A percentile compares a stretch with the other conserved stretches of the same genome.
Evolutionary conservation across 805 yeast species (phyloP).

Genomic region (Alloascoidea africana): DNA sequence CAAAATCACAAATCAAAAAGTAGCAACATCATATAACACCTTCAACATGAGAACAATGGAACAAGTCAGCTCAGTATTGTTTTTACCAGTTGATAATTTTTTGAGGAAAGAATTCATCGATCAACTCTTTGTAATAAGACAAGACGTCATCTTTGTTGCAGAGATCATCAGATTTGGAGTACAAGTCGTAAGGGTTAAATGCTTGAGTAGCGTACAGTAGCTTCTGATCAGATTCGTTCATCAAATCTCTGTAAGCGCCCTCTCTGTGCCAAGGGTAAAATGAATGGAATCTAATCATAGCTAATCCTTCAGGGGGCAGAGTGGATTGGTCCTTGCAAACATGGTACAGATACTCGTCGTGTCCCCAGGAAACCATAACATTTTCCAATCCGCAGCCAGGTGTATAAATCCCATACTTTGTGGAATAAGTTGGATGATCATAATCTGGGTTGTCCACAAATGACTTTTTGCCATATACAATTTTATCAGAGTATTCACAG

Average conservation of each 20-base stretch:
- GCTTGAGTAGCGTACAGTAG: slow-evolving; percentile 39
- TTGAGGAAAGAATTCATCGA: slow-evolving; percentile 40
- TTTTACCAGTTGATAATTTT: too few species aligned
- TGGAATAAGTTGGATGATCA: slow-evolving; percentile 40
- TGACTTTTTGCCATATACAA: slow-evolving; percentile 38
- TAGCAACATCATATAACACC: too few species aligned
- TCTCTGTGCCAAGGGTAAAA: slow-evolving; percentile 53
- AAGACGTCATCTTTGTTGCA: slow-evolving; percentile 30
- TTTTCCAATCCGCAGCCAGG: slow-evolving; percentile 39
- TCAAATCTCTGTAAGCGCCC: slow-evolving; percentile 35
- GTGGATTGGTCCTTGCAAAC: slow-evolving; percentile 37
- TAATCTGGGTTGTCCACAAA: slow-evolving; percentile 47
- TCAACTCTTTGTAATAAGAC: slow-evolving; percentile 34
- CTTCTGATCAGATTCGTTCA: slow-evolving; percentile 36
- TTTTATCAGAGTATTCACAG: slow-evolving; percentile 43
- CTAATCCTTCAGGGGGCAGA: slow-evolving; percentile 38
- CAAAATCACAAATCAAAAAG: too few species aligned
- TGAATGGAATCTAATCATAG: slow-evolving; percentile 47
- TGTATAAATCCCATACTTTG: slow-evolving; percentile 40
- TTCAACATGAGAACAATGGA: too few species aligned
- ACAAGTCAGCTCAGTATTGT: too few species aligned
- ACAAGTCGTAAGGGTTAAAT: slow-evolving; percentile 40
- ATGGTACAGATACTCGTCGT: slow-evolving; percentile 50
- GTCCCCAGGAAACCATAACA: slow-evolving; percentile 52
- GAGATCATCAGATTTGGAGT: slow-evolving; percentile 30